Conservation (phyloP, 2,329 filamentous ascomycete genomes). For the Ilyonectria sp. region DNA sequence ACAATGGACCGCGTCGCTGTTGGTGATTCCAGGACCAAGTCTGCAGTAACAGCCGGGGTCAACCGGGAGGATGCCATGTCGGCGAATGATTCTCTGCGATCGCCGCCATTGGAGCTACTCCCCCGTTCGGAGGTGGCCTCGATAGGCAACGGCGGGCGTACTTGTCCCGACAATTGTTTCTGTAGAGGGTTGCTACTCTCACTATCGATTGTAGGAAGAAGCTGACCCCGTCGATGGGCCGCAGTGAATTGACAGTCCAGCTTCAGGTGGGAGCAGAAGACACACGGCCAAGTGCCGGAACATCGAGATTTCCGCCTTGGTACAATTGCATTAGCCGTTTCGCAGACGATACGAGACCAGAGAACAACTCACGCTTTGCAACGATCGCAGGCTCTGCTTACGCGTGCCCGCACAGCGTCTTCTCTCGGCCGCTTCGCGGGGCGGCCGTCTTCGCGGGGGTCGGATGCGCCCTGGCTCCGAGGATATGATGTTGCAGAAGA, state of each 20-base stretch:
- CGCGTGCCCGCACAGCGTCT: constrained; percentile 22
- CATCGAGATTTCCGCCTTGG: constrained; percentile 46
- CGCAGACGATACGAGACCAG: too few species aligned
- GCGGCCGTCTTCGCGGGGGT: neutral
- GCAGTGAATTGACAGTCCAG: constrained; percentile 46
- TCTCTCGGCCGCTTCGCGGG: constrained; percentile 13
- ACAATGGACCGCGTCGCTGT: neutral
- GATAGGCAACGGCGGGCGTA: neutral
- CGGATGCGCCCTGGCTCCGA: neutral
- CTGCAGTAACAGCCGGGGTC: constrained; percentile 3
- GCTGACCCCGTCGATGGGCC: constrained; percentile 39
- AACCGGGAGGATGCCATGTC: constrained; percentile 7
- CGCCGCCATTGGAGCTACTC: neutral
- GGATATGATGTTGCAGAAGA: neutral
- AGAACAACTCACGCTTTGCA: constrained; percentile 41
- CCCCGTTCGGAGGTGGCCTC: constrained; percentile 1
- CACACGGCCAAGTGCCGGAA: constrained; percentile 44
- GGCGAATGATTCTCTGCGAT: constrained; percentile 1
- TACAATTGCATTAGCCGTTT: neutral
- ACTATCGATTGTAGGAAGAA: constrained; percentile 41
- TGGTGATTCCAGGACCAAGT: neutral
- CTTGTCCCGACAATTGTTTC: neutral
- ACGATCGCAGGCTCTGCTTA: constrained; percentile 44
- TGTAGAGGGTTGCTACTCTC: neutral
- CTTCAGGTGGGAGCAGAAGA: constrained; percentile 41